phyloP scores from a whole-genome alignment of 2,329 filamentous ascomycete genomes.

The Arthrobotrys pseudoclavata region DNA sequence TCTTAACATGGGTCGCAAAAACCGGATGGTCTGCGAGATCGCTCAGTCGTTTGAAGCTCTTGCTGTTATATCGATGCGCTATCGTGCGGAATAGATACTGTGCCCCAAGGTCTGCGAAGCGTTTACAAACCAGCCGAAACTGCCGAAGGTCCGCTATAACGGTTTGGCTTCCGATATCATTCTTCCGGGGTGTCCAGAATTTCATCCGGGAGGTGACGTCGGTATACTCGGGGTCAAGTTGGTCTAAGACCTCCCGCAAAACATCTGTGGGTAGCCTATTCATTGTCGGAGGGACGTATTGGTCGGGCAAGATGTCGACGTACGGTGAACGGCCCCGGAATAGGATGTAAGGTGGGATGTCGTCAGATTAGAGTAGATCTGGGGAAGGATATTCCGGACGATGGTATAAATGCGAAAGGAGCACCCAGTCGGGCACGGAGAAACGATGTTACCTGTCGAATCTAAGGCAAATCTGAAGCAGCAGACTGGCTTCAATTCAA shows the following conservation, averaged over 20 bases:
- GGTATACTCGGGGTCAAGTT: conserved; percentile 69
- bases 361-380: conserved; percentile 28
- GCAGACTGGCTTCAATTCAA: conserved; percentile 47
- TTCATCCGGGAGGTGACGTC: conserved; percentile 68
- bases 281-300: conserved; percentile 30
- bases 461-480: conserved; percentile 51
- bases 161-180: conserved; percentile 70
- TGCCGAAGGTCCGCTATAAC: conserved; percentile 68
- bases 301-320: conserved; percentile 18
- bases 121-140: conserved; percentile 69
- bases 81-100: conserved; percentile 70
- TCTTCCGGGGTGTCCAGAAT: conserved; percentile 70
- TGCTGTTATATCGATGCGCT: conserved; percentile 70
- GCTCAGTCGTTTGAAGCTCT: conserved; percentile 70
- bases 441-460: conserved; percentile 47
- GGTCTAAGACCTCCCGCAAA: conserved; percentile 69
- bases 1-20: conserved; percentile 71
- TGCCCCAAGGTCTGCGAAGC: conserved; percentile 70
- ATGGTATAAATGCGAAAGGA: conserved; percentile 47
- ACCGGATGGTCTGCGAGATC: conserved; percentile 69
- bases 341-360: conserved; percentile 6
- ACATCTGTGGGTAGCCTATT: conserved; percentile 69
- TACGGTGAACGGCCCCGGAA: conserved; percentile 51
- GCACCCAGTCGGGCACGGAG: conserved; percentile 46
- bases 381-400: conserved; percentile 57